A percentile compares a stretch with the other conserved stretches of the same genome.
Conservation (phyloP, 805 yeast species). For the Metschnikowia lachancei region DNA sequence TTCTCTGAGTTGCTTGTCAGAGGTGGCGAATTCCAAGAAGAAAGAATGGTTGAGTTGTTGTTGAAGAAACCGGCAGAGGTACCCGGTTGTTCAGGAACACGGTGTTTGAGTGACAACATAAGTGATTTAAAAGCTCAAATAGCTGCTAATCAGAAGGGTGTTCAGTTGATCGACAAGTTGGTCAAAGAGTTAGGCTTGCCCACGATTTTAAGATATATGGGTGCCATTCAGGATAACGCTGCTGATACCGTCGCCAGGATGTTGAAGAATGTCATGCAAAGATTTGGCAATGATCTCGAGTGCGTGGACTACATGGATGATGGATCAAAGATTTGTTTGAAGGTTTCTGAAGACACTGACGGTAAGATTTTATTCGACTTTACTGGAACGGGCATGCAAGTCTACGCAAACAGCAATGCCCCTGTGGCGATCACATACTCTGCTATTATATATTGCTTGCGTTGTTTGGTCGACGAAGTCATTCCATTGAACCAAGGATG, state of each 20-base stretch:
- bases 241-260: slow-evolving; percentile 17
- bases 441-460: slow-evolving; percentile 81
- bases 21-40: slow-evolving; percentile 74
- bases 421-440: slow-evolving; percentile 88
- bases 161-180: slow-evolving; percentile 17
- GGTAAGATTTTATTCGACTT: slow-evolving; percentile 79
- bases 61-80: slow-evolving; percentile 71
- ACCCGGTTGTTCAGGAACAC: slow-evolving; percentile 87
- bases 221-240: slow-evolving; percentile 22
- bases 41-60: slow-evolving; percentile 57
- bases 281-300: slow-evolving; percentile 18
- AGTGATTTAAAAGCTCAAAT: slow-evolving; percentile 51
- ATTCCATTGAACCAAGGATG: slow-evolving; percentile 96
- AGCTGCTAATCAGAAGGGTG: slow-evolving; percentile 25
- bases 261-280: slow-evolving; percentile 20
- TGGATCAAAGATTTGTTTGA: slow-evolving; percentile 64
- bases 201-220: slow-evolving; percentile 20
- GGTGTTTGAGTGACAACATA: slow-evolving; percentile 78
- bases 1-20: slow-evolving; percentile 69
- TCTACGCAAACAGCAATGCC: slow-evolving; percentile 87
- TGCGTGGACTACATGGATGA: slow-evolving; percentile 69
- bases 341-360: slow-evolving; percentile 45
- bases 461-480: slow-evolving; percentile 81
- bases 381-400: slow-evolving; percentile 80
- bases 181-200: slow-evolving; percentile 19